Percentiles rank a stretch among this genome's conserved stretches.
phyloP scores from a whole-genome alignment of 2,329 filamentous ascomycete species.

The Chrysoporthe deuterocubensis region DNA sequence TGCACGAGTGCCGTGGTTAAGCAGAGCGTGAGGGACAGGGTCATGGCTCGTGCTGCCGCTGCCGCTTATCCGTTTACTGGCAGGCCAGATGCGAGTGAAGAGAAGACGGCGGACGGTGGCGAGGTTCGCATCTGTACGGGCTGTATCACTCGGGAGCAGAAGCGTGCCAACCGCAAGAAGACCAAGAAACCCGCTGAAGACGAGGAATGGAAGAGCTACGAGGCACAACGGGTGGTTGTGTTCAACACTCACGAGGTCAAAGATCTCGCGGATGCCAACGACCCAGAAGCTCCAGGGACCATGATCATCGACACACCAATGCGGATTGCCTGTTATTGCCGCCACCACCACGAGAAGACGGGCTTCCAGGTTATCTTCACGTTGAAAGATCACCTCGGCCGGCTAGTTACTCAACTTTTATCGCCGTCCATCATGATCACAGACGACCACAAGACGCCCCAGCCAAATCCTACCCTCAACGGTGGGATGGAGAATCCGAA shows the following conservation, averaged over 20 bases:
- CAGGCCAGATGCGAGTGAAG: slow-evolving; percentile 53
- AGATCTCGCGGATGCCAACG: slow-evolving; percentile 71
- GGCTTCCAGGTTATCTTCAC: slow-evolving; percentile 96
- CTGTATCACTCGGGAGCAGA: slow-evolving; percentile 91
- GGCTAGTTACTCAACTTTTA: slow-evolving; percentile 81
- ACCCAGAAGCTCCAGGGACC: slow-evolving; percentile 56
- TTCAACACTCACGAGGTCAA: slow-evolving; percentile 90
- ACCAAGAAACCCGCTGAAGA: slow-evolving; percentile 92
- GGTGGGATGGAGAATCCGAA: slow-evolving; percentile 33
- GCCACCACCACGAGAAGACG: slow-evolving; percentile 90
- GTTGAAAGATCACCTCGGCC: slow-evolving; percentile 78
- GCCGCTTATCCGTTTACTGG: slow-evolving; percentile 36
- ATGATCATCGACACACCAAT: slow-evolving; percentile 86
- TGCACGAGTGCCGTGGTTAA: slow-evolving; percentile 92
- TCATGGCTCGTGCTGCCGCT: slow-evolving; percentile 63
- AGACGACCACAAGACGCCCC: slow-evolving; percentile 89
- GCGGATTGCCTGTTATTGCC: slow-evolving; percentile 96
- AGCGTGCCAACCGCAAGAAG: slow-evolving; percentile 90
- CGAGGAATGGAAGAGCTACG: slow-evolving; percentile 80
- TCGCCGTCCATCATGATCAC: slow-evolving; percentile 94
- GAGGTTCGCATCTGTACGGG: slow-evolving; percentile 89
- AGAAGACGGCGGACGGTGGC: slow-evolving; percentile 83
- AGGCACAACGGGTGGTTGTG: slow-evolving; percentile 81
- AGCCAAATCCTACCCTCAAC: slow-evolving; percentile 48
- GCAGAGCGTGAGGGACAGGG: slow-evolving; percentile 66